Percentiles rank a stretch among this genome's conserved stretches.
Evolutionary conservation across 2,329 filamentous ascomycete genomes (phyloP).

Genomic region (Sclerotinia glacialis): DNA sequence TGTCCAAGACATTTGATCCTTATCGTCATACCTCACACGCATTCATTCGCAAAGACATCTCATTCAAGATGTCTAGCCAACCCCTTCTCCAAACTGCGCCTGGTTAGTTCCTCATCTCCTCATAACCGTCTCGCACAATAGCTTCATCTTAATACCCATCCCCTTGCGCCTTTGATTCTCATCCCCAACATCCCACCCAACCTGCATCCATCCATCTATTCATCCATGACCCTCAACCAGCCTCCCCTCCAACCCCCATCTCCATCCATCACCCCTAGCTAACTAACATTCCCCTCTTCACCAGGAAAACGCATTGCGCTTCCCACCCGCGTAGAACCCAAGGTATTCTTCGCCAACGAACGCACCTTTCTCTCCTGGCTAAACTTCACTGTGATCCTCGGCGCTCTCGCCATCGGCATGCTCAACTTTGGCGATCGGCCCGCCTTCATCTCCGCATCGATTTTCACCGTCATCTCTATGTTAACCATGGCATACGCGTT

Average conservation of each 20-base stretch:
- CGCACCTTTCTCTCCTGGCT: slow-evolving; percentile 99
- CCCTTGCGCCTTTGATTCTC: background rate
- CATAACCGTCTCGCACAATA: background rate
- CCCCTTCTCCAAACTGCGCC: slow-evolving; percentile 92
- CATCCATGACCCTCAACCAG: background rate
- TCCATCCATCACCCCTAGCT: background rate
- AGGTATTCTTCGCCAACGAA: slow-evolving; percentile 99
- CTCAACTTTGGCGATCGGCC: slow-evolving; percentile 96
- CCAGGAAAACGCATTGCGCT: slow-evolving; percentile 97
- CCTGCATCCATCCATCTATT: too few relatives aligned
- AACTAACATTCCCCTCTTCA: slow-evolving; percentile 20
- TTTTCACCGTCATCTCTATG: slow-evolving; percentile 95
- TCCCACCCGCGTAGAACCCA: slow-evolving; percentile 95
- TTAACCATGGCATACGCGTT: slow-evolving; percentile 93
- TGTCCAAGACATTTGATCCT: slow-evolving; percentile 1
- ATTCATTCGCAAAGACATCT: background rate
- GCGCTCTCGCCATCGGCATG: slow-evolving; percentile 92
- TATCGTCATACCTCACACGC: slow-evolving; percentile 15
- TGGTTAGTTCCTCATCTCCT: slow-evolving; percentile 52
- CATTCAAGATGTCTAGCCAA: slow-evolving; percentile 77
- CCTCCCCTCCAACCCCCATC: background rate
- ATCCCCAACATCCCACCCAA: background rate
- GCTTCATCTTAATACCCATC: background rate
- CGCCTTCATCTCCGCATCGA: slow-evolving; percentile 87
- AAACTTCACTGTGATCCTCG: slow-evolving; percentile 98